A percentile compares a stretch with the other conserved stretches of the same genome.
These are phyloP conservation scores for Acanthamoeba healyi DNA, from an alignment of 208 protist genomes.

Conservation along the genomic window DNA sequence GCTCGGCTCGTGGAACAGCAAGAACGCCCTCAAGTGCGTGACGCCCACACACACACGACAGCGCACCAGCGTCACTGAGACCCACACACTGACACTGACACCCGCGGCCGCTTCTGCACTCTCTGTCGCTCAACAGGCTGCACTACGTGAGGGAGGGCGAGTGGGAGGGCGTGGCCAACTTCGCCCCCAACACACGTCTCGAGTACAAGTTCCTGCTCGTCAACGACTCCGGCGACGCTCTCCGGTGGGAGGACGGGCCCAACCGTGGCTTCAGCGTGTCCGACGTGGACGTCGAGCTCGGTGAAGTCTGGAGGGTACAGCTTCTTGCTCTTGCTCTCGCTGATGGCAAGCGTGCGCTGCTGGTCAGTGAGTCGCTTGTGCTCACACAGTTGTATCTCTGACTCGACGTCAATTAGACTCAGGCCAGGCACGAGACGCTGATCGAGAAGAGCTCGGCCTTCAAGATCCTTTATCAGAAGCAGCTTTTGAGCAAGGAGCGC, in stretches of 20 bases:
- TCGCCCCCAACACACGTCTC: background rate
- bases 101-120: no score
- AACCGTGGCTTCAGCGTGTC: slow-evolving; percentile 49
- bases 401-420: background rate
- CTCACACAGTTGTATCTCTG: no score
- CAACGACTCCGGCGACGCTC: background rate
- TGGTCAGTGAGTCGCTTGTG: background rate
- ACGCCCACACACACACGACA: background rate
- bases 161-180: slow-evolving; percentile 28
- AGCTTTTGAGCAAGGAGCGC: slow-evolving; percentile 34
- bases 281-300: slow-evolving; percentile 55
- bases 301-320: slow-evolving; percentile 30
- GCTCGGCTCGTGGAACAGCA: slow-evolving; percentile 10
- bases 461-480: slow-evolving; percentile 1
- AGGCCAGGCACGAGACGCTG: slow-evolving; percentile 1
- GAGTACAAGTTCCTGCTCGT: slow-evolving; percentile 49
- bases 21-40: slow-evolving; percentile 11
- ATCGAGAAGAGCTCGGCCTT: slow-evolving; percentile 40
- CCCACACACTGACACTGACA: background rate
- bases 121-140: background rate
- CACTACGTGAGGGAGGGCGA: slow-evolving; percentile 26
- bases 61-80: background rate
- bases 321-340: no score
- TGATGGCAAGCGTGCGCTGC: background rate
- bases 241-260: slow-evolving; percentile 33